These are phyloP conservation scores for Zoysia japonica DNA, from an alignment of 176 grass and related monocot species.

Conservation along the genomic window DNA sequence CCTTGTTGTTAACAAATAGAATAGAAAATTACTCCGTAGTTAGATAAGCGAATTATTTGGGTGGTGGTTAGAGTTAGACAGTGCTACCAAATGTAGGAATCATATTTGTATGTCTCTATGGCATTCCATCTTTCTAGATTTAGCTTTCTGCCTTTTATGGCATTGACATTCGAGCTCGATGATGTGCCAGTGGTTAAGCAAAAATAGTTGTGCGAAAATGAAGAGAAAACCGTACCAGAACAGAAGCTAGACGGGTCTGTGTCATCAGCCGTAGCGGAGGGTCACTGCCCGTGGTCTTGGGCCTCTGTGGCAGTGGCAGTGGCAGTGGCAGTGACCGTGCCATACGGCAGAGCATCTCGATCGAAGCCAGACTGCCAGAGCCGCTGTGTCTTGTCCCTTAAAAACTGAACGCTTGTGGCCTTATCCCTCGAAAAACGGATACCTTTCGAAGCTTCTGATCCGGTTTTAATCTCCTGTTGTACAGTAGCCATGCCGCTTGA, in stretches of 20 bases:
- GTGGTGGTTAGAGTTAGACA: not conserved
- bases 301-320: no score
- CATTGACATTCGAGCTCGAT: not conserved
- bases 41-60: not conserved
- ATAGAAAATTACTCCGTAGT: not conserved
- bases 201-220: not conserved
- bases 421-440: no score
- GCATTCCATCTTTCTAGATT: not conserved
- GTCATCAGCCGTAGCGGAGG: no score
- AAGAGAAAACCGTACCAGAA: not conserved
- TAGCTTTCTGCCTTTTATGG: not conserved
- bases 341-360: no score
- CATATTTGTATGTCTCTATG: not conserved
- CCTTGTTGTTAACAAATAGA: no score
- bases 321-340: no score
- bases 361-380: no score
- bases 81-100: not conserved
- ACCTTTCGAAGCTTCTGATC: not conserved
- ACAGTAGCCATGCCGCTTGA: no score
- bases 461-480: not conserved
- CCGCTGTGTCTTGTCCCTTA: no score
- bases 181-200: not conserved
- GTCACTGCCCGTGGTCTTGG: no score
- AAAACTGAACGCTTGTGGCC: no score
- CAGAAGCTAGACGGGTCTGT: no score